Evolutionary conservation across 139 green algal genomes (phyloP).

Genomic region (Deuterostichococcus epilithicus): DNA sequence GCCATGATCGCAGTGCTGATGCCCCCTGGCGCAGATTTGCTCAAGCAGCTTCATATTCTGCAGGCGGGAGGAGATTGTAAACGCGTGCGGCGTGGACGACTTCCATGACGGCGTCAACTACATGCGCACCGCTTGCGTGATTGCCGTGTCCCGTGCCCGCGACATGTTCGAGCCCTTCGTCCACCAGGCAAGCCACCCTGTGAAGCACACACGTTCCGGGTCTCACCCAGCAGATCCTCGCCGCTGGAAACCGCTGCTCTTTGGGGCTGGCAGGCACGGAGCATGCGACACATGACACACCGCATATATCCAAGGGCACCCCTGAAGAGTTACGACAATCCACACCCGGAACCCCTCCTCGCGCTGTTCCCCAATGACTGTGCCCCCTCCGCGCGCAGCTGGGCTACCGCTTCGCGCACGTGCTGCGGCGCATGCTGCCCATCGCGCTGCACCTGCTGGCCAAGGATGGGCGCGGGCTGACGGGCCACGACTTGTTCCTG

Average conservation of each 20-base stretch:
- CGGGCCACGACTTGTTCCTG: conserved; percentile 83
- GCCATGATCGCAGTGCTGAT: too few relatives aligned
- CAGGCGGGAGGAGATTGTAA: conserved; percentile 88
- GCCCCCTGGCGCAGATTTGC: too few relatives aligned
- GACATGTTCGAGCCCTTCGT: conserved; percentile 91
- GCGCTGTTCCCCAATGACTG: too few relatives aligned
- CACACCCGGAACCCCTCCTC: too few relatives aligned
- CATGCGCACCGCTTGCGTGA: conserved; percentile 90
- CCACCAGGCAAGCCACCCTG: conserved; percentile 60
- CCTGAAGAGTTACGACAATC: too few relatives aligned
- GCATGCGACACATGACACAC: neutral
- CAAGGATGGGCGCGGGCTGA: conserved; percentile 65
- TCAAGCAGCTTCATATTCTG: neutral
- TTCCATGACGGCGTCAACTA: conserved; percentile 95
- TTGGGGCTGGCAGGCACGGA: too few relatives aligned
- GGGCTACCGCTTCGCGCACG: conserved; percentile 82
- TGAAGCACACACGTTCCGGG: too few relatives aligned
- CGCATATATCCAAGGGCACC: neutral
- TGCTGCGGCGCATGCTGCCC: conserved; percentile 83
- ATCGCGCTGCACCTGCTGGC: conserved; percentile 84
- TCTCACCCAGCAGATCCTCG: neutral
- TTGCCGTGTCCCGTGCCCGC: conserved; percentile 76
- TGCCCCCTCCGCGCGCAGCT: conserved; percentile 43
- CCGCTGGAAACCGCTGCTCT: too few relatives aligned
- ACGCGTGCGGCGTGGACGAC: conserved; percentile 93